Conservation (phyloP, 257 asterid species). For the Solanum etuberosum region DNA sequence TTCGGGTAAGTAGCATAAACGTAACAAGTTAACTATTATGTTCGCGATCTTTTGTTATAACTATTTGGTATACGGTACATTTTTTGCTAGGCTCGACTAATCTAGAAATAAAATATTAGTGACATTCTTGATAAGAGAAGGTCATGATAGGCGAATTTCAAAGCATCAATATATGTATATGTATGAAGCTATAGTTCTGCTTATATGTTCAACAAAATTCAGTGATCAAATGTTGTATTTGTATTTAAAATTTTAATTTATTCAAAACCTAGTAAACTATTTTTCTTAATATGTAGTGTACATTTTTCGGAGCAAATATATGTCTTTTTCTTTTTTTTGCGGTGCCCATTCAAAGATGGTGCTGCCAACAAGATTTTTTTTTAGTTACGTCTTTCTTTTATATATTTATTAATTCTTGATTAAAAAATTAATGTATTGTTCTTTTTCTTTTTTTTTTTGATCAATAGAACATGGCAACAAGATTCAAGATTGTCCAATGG, state of each 20-base stretch:
- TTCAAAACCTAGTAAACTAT: background rate
- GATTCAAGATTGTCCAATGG: conserved; percentile 10
- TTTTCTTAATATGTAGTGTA: background rate
- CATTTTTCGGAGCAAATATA: background rate
- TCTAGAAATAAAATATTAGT: background rate
- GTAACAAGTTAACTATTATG: background rate
- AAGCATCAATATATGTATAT: background rate
- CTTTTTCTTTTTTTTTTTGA: background rate
- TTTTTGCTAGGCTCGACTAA: too few species aligned
- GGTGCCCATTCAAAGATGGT: background rate
- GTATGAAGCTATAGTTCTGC: background rate
- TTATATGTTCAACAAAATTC: fast-evolving
- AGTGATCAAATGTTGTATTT: background rate
- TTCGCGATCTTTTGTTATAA: background rate
- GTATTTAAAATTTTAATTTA: background rate
- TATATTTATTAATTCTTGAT: background rate
- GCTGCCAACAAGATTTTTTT: fast-evolving
- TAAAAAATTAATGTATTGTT: background rate
- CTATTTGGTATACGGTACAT: background rate
- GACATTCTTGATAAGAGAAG: background rate
- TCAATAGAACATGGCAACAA: conserved; percentile 39
- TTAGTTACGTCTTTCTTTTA: background rate
- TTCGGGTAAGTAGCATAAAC: background rate
- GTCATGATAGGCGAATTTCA: background rate
- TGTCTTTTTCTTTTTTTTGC: fast-evolving